Percentiles rank a stretch among this genome's conserved stretches.
phyloP scores from a whole-genome alignment of 345 rosid species.

The Populus simonii region DNA sequence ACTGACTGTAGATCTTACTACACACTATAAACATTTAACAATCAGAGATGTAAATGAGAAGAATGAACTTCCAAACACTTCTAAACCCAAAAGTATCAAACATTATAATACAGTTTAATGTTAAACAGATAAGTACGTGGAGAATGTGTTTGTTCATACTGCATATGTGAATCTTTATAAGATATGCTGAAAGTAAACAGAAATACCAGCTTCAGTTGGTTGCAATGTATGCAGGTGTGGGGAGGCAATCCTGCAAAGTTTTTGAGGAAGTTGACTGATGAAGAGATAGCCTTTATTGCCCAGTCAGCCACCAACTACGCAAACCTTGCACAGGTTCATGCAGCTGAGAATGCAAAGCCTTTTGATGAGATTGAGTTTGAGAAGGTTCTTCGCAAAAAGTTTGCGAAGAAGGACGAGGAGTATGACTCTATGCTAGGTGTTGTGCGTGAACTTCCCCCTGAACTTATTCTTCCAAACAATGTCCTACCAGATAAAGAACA shows the following conservation, averaged over 20 bases:
- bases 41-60: background rate
- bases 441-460: constrained; percentile 74
- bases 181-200: background rate
- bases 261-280: constrained; percentile 73
- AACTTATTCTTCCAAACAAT: constrained; percentile 74
- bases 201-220: background rate
- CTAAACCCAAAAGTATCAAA: background rate
- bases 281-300: constrained; percentile 70
- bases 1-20: background rate
- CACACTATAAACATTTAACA: background rate
- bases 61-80: background rate
- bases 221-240: constrained; percentile 58
- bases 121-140: no score
- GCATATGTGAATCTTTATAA: background rate
- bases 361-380: constrained; percentile 82
- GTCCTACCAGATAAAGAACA: constrained; percentile 50
- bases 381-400: constrained; percentile 83
- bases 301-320: constrained; percentile 73
- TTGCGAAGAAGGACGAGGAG: constrained; percentile 65
- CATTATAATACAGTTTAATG: no score
- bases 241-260: constrained; percentile 97
- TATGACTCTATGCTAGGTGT: constrained; percentile 86
- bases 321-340: constrained; percentile 86
- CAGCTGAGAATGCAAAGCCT: constrained; percentile 82
- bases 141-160: background rate